Evolutionary conservation across 1,139 yeast species (phyloP).

Genomic region (Pichia sp.): DNA sequence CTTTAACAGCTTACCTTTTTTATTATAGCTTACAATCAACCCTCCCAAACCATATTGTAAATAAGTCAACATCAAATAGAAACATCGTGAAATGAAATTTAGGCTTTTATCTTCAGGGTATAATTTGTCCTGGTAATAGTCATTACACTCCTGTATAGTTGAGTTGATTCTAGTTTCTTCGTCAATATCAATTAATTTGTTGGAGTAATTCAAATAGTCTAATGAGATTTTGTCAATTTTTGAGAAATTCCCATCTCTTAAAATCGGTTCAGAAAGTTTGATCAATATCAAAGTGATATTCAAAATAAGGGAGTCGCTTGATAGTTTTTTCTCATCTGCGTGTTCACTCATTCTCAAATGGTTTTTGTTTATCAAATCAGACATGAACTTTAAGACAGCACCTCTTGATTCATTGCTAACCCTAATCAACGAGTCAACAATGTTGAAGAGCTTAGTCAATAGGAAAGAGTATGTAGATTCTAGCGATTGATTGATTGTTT

Average conservation of each 20-base stretch:
- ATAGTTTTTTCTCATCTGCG: conserved; percentile 60
- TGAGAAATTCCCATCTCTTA: conserved; percentile 45
- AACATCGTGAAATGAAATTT: conserved; percentile 86
- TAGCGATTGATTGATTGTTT: conserved; percentile 49
- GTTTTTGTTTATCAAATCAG: conserved; percentile 67
- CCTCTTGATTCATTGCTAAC: conserved; percentile 64
- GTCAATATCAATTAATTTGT: conserved; percentile 51
- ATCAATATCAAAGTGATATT: conserved; percentile 67
- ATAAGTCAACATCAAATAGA: conserved; percentile 72
- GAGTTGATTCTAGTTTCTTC: conserved; percentile 86
- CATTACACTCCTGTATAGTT: conserved; percentile 64
- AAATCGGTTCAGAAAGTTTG: conserved; percentile 77
- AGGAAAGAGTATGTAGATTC: conserved; percentile 57
- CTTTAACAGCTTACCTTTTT: conserved; percentile 48
- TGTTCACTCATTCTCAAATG: conserved; percentile 88
- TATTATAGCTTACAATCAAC: conserved; percentile 52
- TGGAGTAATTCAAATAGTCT: conserved; percentile 51
- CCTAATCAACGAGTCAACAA: conserved; percentile 73
- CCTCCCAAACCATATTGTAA: conserved; percentile 91
- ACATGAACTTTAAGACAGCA: conserved; percentile 63
- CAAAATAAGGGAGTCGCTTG: conserved; percentile 79
- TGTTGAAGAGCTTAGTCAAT: conserved; percentile 57
- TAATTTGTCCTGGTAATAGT: conserved; percentile 38
- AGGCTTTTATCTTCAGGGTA: conserved; percentile 32
- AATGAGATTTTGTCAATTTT: conserved; percentile 76